Conservation (phyloP, 352 stramenopile genomes). For the Pythium periplocum region DNA sequence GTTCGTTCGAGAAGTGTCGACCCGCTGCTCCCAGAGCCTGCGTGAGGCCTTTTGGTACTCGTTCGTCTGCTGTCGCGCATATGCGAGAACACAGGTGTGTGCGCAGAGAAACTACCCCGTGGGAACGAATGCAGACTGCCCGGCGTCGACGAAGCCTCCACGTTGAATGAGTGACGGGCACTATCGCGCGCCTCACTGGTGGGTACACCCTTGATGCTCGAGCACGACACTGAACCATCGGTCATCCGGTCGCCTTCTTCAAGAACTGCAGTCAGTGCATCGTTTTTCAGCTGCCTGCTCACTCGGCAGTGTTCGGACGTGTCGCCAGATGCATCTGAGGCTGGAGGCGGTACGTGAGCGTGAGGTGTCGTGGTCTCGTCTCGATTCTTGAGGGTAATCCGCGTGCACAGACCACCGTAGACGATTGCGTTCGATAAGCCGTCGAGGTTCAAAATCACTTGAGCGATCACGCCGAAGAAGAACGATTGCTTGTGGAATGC, state of each 20-base stretch:
- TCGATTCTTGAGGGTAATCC: conserved; percentile 3
- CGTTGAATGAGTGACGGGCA: background rate
- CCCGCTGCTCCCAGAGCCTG: too few species aligned
- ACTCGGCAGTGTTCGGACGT: conserved; percentile 9
- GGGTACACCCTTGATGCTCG: background rate
- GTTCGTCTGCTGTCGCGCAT: background rate
- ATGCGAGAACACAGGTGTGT: background rate
- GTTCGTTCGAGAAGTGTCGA: background rate
- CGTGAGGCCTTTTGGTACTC: background rate
- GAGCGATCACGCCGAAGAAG: conserved; percentile 34
- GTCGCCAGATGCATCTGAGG: conserved; percentile 1
- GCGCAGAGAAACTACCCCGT: background rate
- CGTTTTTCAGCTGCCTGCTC: conserved; percentile 7
- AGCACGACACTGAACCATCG: background rate
- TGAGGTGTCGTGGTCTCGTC: background rate
- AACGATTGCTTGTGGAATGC: conserved; percentile 5
- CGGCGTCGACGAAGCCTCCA: background rate
- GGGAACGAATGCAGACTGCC: background rate
- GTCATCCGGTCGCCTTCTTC: conserved; percentile 15
- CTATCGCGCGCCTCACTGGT: background rate
- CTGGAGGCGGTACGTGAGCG: background rate
- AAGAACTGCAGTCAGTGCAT: conserved; percentile 4
- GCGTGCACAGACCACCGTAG: conserved; percentile 52
- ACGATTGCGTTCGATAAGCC: conserved; percentile 71
- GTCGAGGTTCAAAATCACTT: conserved; percentile 63